Base-by-base conservation (phyloP, 176 grass and related monocot species). In the Juncus inflexus region DNA sequence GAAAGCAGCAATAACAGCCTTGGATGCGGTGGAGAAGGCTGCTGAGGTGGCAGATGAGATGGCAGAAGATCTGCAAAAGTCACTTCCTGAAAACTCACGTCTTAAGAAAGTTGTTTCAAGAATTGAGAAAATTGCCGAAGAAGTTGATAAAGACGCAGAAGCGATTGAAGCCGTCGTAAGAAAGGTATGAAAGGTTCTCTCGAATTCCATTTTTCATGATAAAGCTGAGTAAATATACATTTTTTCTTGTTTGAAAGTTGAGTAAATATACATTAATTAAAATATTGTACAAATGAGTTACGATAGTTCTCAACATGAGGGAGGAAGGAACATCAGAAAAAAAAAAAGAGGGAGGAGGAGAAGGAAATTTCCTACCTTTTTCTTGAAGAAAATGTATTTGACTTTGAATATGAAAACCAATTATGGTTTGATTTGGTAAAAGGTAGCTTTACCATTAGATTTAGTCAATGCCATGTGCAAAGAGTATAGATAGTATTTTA, bases 1-100 rank as follows among this genome's bases (percentile, higher is more conserved):
- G 37, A 79, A 55, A 47, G 40, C 58, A 3, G 53, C 83, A 9
- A 80, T 77, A 15, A 83, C 59, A 19, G 53, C 45, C 28, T 43
- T 65, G 42, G 52, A 85, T 63, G 79, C 56, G 38, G 65, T 96
- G 62, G 91, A 83, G 62, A 80, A 87, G 68, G 8, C 80, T 56
- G 84, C 87, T 3, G 74, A 87, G 81, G 74, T 43, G 11, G 65
- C 79, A 2, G 81, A 90, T 45, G 77, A 90, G 56, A 37, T 90
- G 47, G 76, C 84, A 43, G 43, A 74, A n/a, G 58, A 85, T 35
- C 11, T 90, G 2, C 57, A 77, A 2, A 58, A 60, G 2, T 49
- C 63, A 19, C 84, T 90, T 77, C 87, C 91, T 6, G 12, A 81
- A 43, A 63, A 77, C 78, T 73, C 69, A n/a, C 80, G 37, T 12